phyloP scores from a whole-genome alignment of 805 yeast genomes.

The Blastobotrys chiropterorum region DNA sequence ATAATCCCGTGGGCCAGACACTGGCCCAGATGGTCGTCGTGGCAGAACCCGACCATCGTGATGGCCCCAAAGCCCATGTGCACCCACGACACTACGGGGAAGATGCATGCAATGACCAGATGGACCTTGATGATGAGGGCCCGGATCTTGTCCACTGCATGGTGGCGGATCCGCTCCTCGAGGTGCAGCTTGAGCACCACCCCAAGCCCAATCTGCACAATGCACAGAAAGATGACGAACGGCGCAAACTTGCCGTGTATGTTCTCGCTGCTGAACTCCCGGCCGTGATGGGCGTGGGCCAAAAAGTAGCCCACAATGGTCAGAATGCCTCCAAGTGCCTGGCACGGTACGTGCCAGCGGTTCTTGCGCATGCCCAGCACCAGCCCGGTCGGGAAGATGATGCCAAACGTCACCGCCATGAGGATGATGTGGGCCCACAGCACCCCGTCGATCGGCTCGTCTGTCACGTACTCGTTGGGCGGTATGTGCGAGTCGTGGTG shows the following conservation, averaged over 20 bases:
- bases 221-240: constrained; percentile 27
- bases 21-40: constrained; percentile 75
- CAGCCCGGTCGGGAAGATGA: constrained; percentile 36
- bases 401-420: constrained; percentile 33
- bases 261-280: constrained; percentile 30
- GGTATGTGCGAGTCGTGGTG: constrained; percentile 17
- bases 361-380: constrained; percentile 34
- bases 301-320: constrained; percentile 34
- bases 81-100: constrained; percentile 61
- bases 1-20: constrained; percentile 96
- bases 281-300: constrained; percentile 35
- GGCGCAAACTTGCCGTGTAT: constrained; percentile 33
- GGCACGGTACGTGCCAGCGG: constrained; percentile 34
- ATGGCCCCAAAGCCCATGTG: constrained; percentile 75
- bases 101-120: constrained; percentile 27
- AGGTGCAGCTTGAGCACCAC: constrained; percentile 32
- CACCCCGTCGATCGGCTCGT: constrained; percentile 19
- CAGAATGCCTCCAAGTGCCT: constrained; percentile 29
- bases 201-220: constrained; percentile 32
- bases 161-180: not conserved
- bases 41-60: constrained; percentile 82
- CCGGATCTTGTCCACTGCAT: constrained; percentile 27
- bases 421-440: constrained; percentile 31
- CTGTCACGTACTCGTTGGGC: constrained; percentile 15
- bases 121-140: constrained; percentile 27